Percentiles rank a stretch among this genome's conserved stretches.
Evolutionary conservation across 2,329 filamentous ascomycete genomes (phyloP).

Genomic region (Pseudohalonectria lignicola): DNA sequence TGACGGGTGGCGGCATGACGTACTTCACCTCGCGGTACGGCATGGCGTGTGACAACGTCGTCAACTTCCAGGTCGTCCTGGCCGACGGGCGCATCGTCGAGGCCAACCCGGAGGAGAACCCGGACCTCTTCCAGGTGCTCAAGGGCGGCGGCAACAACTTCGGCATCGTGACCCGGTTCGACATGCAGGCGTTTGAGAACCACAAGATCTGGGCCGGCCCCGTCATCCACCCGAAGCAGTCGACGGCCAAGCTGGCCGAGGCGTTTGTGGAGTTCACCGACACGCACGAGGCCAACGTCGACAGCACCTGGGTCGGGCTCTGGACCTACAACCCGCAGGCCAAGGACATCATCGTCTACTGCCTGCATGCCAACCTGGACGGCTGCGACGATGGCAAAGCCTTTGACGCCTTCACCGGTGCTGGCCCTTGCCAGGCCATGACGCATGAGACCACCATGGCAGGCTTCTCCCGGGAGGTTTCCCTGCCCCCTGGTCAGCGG

Average conservation of each 20-base stretch:
- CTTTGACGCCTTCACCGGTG: neutral
- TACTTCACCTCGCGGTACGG: constrained; percentile 18
- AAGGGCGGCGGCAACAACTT: constrained; percentile 34
- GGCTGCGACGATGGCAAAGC: neutral
- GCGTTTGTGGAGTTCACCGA: constrained; percentile 11
- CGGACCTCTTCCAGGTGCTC: constrained; percentile 18
- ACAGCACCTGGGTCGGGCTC: neutral
- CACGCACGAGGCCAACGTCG: constrained; percentile 4
- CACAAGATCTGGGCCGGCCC: constrained; percentile 13
- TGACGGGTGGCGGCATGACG: constrained; percentile 16
- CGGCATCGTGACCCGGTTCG: constrained; percentile 19
- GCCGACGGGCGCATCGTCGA: constrained; percentile 25
- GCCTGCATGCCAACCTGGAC: neutral
- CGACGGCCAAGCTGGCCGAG: constrained; percentile 7
- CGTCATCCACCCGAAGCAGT: constrained; percentile 7
- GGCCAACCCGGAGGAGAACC: neutral
- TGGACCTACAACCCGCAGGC: neutral
- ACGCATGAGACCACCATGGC: neutral
- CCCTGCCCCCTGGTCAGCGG: neutral
- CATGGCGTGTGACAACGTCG: constrained; percentile 27
- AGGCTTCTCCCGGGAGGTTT: neutral
- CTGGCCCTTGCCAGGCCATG: neutral
- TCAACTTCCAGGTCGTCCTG: constrained; percentile 28
- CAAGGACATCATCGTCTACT: neutral
- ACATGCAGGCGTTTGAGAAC: constrained; percentile 6